Evolutionary conservation across 495 filamentous ascomycete genomes (phyloP), one percentile per base, ranked within the genome.

Genomic region (Amorphotheca resinae): DNA sequence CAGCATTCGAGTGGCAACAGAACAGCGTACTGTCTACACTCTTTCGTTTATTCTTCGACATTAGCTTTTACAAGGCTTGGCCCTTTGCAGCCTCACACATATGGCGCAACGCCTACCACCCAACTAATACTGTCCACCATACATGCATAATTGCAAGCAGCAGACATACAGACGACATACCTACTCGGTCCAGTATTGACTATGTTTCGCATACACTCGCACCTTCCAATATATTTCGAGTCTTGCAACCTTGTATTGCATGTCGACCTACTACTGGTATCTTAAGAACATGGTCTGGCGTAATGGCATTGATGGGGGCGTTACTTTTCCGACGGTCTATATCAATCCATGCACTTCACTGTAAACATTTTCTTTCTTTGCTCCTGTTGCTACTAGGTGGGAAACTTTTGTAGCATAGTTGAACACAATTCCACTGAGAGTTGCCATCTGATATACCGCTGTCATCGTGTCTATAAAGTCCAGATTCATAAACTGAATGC

Each of bases 231-330:
- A 55, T 55, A n/a, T 47, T 55, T 52, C 42, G 48, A 43, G 48
- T 51, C 41, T 49, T 49, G 38, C 49, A 35, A 46, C 43, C 21
- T 41, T 33, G 34, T 14, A 33, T 41, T 25, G 39, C 36, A 36
- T 38, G 43, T 40, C 15, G 32, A 25, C 22, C 35, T 34, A 38
- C 22, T 25, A 44, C 43, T 26, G 40, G 49, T 40, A 51, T 51
- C 46, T 51, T 50, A 41, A 43, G n/a, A 42, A 41, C 37, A 54
- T 42, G 48, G 52, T 45, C 17, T 49, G 52, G 48, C 42, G 46
- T 49, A 42, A 45, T 48, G 48, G 45, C 16, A 47, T 50, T 42
- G 42, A 17, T 51, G 42, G 43, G 48, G 42, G 45, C 36, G 43
- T 41, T 40, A 54, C 50, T 38, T 48, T 50, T 50, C 44, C 45